Percentiles rank a stretch among this genome's conserved stretches.
Evolutionary conservation across 495 filamentous ascomycete genomes (phyloP).

Genomic region (Neurospora sp.): DNA sequence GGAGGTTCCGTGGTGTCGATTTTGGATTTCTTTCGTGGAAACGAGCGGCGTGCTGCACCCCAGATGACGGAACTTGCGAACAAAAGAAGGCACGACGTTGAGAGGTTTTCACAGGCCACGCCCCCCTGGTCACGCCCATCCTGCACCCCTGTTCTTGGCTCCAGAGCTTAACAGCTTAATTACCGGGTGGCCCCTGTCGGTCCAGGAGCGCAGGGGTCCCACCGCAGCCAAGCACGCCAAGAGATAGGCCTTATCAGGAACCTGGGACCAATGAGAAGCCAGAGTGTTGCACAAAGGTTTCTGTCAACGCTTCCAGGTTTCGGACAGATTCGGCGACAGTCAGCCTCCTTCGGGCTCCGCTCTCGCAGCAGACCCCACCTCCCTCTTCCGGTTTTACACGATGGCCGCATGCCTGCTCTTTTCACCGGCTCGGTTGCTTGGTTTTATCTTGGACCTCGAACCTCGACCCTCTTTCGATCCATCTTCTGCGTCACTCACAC

Average conservation of each 20-base stretch:
- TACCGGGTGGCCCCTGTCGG: background rate
- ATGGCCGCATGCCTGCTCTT: background rate
- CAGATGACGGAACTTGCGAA: slow-evolving; percentile 1
- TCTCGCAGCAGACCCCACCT: background rate
- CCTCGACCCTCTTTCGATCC: background rate
- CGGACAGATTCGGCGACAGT: slow-evolving; percentile 7
- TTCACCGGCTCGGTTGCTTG: background rate
- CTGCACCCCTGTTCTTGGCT: background rate
- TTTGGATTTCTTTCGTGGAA: background rate
- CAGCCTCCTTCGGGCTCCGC: background rate
- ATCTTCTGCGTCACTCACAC: background rate
- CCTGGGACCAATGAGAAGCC: slow-evolving; percentile 12
- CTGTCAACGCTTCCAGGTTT: slow-evolving; percentile 9
- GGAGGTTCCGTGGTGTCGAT: background rate
- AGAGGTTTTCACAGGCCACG: background rate
- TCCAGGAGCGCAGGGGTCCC: background rate
- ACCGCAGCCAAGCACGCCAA: slow-evolving; percentile 14
- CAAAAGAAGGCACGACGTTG: background rate
- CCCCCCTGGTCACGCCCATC: background rate
- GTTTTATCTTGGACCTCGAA: background rate
- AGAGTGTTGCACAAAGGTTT: slow-evolving; percentile 16
- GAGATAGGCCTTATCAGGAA: slow-evolving; percentile 19
- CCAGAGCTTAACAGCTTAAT: background rate
- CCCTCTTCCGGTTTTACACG: background rate
- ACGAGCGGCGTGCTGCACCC: background rate